Base-by-base conservation (phyloP, 371 early-diverging fungal species). In the Fennellomyces sp. region DNA sequence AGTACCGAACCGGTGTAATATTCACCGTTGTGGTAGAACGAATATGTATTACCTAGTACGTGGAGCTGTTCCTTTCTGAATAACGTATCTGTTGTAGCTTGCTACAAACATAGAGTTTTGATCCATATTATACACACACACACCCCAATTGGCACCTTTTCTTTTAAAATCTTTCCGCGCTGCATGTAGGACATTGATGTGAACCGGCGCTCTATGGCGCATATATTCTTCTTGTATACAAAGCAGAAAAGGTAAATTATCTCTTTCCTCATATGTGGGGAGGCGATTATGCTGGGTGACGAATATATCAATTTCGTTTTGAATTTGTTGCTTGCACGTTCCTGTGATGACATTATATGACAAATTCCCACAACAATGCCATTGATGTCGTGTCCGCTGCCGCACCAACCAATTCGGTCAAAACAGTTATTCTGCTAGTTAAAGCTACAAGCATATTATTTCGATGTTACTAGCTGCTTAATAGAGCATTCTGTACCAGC, bases 181-280 rank as follows among this genome's bases (percentile, higher is more conserved):
- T n/a, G n/a, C n/a, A n/a, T n/a, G n/a, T n/a, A n/a, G n/a, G n/a
- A n/a, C n/a, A n/a, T n/a, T n/a, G n/a, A n/a, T n/a, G n/a, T 21
- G 27, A 4, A 29, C 19, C 6, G 52, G 27, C n/a, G 56, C 54
- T 8, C 62, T 48, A 30, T 52, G 57, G 13, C 69, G 58, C 50
- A 69, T 36, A n/a, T 61, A 58, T 29, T 69, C 69, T 42, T 59
- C 61, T 38, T 61, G 61, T 0, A 52, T 52, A 13, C 59, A 60
- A 21, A 56, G 28, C 23, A 49, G 29, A 26, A 54, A 61, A 25
- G 62, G 69, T 25, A 64, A 35, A 1, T 41, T 15, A 11, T 64
- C 64, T 42, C 64, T 42, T 12, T 63, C 58, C 5, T 48, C 19
- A 39, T 58, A 70, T 5, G 21, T 52, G 12, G 70, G 70, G 6